Conservation (phyloP, 768 basidiomycete genomes). For the Phaffia tasmanica region DNA sequence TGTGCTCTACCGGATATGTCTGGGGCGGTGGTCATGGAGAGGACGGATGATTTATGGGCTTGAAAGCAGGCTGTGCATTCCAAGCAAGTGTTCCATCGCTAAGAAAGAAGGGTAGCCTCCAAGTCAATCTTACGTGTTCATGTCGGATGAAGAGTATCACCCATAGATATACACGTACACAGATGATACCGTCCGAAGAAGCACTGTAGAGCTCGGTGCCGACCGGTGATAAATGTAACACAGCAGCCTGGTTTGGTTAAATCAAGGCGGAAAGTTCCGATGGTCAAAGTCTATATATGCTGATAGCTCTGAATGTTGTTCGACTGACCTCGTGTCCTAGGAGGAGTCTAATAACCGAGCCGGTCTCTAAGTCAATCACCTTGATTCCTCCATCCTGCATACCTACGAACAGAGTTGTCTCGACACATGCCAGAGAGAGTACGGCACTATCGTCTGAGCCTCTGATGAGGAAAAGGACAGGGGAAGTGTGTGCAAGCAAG, state of each 20-base stretch:
- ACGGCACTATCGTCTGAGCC: slow-evolving; percentile 21
- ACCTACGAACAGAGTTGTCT: slow-evolving; percentile 24
- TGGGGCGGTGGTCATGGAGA: slow-evolving; percentile 58
- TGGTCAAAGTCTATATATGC: background rate
- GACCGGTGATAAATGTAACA: slow-evolving; percentile 1
- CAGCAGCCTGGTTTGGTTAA: background rate
- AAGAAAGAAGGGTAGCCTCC: background rate
- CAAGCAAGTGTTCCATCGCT: slow-evolving; percentile 77
- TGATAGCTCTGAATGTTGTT: background rate
- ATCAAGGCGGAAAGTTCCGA: background rate
- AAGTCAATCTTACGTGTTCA: background rate
- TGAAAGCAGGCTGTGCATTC: slow-evolving; percentile 73
- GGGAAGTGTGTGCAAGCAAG: background rate
- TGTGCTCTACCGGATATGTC: slow-evolving; percentile 35
- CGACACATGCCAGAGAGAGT: slow-evolving; percentile 13
- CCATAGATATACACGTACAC: slow-evolving; percentile 7
- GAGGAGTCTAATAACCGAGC: slow-evolving; percentile 6
- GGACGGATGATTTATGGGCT: slow-evolving; percentile 67
- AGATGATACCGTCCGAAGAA: slow-evolving; percentile 13
- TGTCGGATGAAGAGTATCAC: background rate
- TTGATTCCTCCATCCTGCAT: slow-evolving; percentile 26
- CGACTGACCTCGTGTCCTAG: slow-evolving; percentile 18
- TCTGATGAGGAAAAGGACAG: background rate
- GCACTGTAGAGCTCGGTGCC: slow-evolving; percentile 18
- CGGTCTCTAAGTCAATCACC: slow-evolving; percentile 24